A percentile compares a stretch with the other conserved stretches of the same genome.
phyloP scores from a whole-genome alignment of 2,329 filamentous ascomycete species.

The Piedraia hortae region DNA sequence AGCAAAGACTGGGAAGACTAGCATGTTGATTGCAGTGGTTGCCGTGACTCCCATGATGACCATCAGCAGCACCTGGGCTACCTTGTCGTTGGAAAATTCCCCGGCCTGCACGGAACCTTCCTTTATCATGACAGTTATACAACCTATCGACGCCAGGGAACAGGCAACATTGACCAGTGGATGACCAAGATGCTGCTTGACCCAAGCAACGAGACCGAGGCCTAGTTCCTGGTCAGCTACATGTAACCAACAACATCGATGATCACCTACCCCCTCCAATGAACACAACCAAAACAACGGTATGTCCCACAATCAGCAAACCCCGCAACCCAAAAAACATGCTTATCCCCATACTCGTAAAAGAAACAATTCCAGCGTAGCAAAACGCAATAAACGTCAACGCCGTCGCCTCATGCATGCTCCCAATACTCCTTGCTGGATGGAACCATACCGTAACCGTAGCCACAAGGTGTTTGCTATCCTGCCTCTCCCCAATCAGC shows the following conservation, averaged over 20 bases:
- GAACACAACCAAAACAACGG: constrained; percentile 54
- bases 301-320: constrained; percentile 44
- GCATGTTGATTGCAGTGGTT: constrained; percentile 45
- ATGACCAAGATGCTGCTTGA: constrained; percentile 14
- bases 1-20: constrained; percentile 55
- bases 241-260: background rate
- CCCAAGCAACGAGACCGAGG: constrained; percentile 47
- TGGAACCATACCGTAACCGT: constrained; percentile 92
- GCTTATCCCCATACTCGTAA: constrained; percentile 70
- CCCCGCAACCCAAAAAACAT: constrained; percentile 46
- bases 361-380: constrained; percentile 48
- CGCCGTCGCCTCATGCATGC: constrained; percentile 64
- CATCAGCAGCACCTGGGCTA: constrained; percentile 60
- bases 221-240: too few species aligned
- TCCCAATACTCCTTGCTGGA: constrained; percentile 59
- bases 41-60: constrained; percentile 48
- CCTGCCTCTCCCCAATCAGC: constrained; percentile 45
- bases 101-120: constrained; percentile 67
- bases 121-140: constrained; percentile 74
- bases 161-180: constrained; percentile 29
- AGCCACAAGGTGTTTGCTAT: constrained; percentile 81
- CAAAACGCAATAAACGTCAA: constrained; percentile 51
- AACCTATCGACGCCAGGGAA: constrained; percentile 62
- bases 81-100: constrained; percentile 55
- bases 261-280: constrained; percentile 42